Evolutionary conservation across 495 filamentous ascomycete genomes (phyloP), one percentile per base, ranked within the genome.

Genomic region (Lentithecium fluviatile): DNA sequence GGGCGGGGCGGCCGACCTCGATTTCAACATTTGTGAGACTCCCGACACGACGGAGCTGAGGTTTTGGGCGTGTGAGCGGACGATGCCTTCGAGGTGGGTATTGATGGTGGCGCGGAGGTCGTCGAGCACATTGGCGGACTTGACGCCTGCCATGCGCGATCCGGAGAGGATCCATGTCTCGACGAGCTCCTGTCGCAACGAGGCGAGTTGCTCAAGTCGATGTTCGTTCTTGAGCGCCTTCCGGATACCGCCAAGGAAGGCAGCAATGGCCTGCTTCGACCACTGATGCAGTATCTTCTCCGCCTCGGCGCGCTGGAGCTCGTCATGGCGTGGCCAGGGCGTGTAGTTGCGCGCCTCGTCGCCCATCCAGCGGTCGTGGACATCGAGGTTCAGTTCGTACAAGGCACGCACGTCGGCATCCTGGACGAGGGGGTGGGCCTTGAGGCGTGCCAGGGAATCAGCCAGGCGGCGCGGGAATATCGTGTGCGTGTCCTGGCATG

Each of bases 281-380:
- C 94, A 98, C 40, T 76, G 73, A 37, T 80, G 81, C 20, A 94
- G 81, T 50, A 83, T 80, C 48, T 85, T 81, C 25, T 82, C 78
- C 0, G 85, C 85, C 57, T 90, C 82, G 17, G 75, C 62, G 23
- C 80, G 81, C 23, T 84, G 82, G 25, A 95, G 71, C 62, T 95
- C 90, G 56, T 92, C 91, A 62, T 95, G 82, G 29, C 90, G 85
- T 47, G 96, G 88, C 77, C 90, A 96, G 0, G 94, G 95, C 0
- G 85, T 95, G 73, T 95, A 97, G 50, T 87, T 88, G 29, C 80
- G 81, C 29, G 97, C 87, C 50, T 95, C 90, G 12, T 90, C 84
- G 6, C 88, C 82, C 37, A 95, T 85, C 89, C 90, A 97, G 38
- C 82, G 79, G 52, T 84, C 85, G 63, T 93, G 84, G 34, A 94